Base-by-base conservation (phyloP, 768 basidiomycete genomes). In the Pulveroboletus sp. region DNA sequence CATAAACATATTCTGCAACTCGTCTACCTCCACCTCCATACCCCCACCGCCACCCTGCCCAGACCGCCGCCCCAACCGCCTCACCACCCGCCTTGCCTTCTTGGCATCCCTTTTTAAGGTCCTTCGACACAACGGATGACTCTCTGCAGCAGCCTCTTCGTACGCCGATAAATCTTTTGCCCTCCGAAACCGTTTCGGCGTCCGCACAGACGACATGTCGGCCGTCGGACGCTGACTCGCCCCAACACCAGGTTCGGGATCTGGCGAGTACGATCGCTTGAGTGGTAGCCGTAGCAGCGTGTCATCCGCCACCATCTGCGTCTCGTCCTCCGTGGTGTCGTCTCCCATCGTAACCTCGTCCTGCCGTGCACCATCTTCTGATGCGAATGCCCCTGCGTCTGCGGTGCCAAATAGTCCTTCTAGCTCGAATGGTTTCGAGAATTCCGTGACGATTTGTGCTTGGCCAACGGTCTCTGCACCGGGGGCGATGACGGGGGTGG, bases 381-480 rank as follows among this genome's bases (percentile, higher is more conserved):
- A 64, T 5, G 36, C 80, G 51, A 89, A 89, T 8, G 89, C 90
- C n/a, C 84, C 86, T 10, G 81, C 82, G 62, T 93, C 93, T 0
- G 88, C 85, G 36, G 76, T 79, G 6, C 84, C 83, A 56, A 95
- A 93, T 5, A 97, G 68, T 0, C 86, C 93, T 10, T 81, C 89
- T 3, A 87, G 67, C 52, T 86, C 81, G 61, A 98, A 96, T 3
- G 92, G 86, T 50, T 85, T 81, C 9, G 84, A 82, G 24, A 91
- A 80, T 39, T 73, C 69, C 2, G 70, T 72, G 5, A 96, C 64
- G 43, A 96, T 90, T 58, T 90, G 82, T 0, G 89, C 85, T 57
- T 90, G 83, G 8, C 89, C 89, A 31, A 89, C 84, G 49, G 77
- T 80, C 60, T 92, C 90, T 12, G 86, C 89, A 18, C 87, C 89